These are phyloP conservation scores for Boletus sensibilis DNA, from an alignment of 768 basidiomycete species.

Conservation along the genomic window DNA sequence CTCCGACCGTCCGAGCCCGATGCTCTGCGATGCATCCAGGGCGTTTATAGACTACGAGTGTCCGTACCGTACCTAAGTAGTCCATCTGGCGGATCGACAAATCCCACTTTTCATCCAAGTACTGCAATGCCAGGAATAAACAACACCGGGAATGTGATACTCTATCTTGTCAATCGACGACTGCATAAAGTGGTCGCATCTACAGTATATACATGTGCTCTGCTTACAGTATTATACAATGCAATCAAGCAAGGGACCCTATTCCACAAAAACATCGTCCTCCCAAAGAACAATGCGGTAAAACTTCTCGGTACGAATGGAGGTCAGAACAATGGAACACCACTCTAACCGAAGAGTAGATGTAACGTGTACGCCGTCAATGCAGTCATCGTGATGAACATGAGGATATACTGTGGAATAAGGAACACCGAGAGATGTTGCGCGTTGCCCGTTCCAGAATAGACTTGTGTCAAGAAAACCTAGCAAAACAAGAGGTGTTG, in stretches of 20 bases:
- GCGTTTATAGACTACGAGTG: too few relatives aligned
- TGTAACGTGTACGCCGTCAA: constrained; percentile 38
- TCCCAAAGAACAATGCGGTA: not conserved
- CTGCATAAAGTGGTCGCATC: too few relatives aligned
- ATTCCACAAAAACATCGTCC: not conserved
- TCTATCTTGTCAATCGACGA: too few relatives aligned
- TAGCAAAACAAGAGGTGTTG: constrained; percentile 21
- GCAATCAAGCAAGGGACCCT: not conserved
- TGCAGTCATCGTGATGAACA: constrained; percentile 39
- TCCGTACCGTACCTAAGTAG: too few relatives aligned
- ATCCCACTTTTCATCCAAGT: too few relatives aligned
- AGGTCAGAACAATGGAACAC: not conserved
- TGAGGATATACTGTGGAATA: constrained; percentile 52
- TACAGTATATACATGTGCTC: too few relatives aligned
- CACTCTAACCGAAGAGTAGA: constrained; percentile 34
- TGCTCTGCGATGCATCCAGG: too few relatives aligned
- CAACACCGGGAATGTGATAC: too few relatives aligned
- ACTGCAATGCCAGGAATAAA: too few relatives aligned
- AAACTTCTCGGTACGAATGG: not conserved
- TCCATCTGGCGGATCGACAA: too few relatives aligned
- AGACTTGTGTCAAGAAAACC: constrained; percentile 64
- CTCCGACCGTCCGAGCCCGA: too few relatives aligned
- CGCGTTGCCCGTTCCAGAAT: constrained; percentile 63
- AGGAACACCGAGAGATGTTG: constrained; percentile 62
- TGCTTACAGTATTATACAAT: not conserved